Percentiles rank a stretch among this genome's conserved stretches.
phyloP scores from a whole-genome alignment of 257 asterid species.

The Gynochthodes officinalis region DNA sequence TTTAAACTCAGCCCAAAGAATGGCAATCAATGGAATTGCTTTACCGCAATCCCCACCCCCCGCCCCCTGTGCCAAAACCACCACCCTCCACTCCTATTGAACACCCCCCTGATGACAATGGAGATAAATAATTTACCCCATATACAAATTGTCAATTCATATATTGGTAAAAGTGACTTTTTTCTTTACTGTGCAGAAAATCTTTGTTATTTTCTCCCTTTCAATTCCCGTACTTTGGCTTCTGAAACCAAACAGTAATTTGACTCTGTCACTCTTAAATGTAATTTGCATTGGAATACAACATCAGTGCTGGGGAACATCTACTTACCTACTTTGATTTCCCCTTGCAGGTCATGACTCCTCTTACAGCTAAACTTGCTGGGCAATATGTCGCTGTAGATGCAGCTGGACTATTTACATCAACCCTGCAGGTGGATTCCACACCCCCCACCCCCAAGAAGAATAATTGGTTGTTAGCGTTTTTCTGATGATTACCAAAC shows the following conservation, averaged over 20 bases:
- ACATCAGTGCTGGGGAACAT: neutral
- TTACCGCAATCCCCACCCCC: no score
- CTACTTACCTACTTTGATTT: neutral
- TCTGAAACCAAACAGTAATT: neutral
- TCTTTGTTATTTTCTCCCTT: neutral
- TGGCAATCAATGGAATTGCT: neutral
- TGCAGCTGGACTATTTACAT: constrained; percentile 71
- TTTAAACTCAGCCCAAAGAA: neutral
- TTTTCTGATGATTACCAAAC: neutral
- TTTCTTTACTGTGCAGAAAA: neutral
- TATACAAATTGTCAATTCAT: neutral
- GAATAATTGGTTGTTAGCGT: neutral
- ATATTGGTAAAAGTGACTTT: neutral
- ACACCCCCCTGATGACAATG: neutral
- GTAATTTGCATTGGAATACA: neutral
- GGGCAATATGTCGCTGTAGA: constrained; percentile 88
- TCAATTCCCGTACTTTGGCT: neutral
- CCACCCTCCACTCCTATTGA: neutral
- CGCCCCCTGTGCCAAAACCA: neutral
- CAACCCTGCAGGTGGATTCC: constrained; percentile 79
- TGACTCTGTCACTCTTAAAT: neutral
- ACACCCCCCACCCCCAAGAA: no score
- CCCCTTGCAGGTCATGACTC: constrained; percentile 73
- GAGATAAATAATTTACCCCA: neutral
- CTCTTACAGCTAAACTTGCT: constrained; percentile 84